Percentiles rank a stretch among this genome's conserved stretches.
Evolutionary conservation across 2,329 filamentous ascomycete species (phyloP).

Genomic region (Penicillium sp.): DNA sequence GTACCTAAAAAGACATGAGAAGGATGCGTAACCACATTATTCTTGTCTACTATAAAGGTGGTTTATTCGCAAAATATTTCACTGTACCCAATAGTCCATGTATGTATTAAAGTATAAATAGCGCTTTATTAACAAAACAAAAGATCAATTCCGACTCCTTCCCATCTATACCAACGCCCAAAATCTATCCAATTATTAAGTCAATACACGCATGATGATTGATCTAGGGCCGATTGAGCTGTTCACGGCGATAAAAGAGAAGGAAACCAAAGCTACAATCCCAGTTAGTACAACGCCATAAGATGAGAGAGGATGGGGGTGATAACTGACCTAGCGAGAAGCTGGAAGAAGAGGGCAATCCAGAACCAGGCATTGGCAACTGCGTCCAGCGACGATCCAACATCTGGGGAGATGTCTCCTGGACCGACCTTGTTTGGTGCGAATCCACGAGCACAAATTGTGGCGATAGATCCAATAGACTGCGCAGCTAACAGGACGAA

Average conservation of each 20-base stretch:
- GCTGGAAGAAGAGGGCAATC: constrained; percentile 57
- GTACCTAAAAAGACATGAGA: background rate
- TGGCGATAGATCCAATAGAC: constrained; percentile 59
- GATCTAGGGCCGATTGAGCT: constrained; percentile 43
- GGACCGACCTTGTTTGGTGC: constrained; percentile 62
- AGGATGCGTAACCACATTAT: background rate
- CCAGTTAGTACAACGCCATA: constrained; percentile 7
- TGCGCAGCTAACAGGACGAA: constrained; percentile 60
- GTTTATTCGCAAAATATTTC: background rate
- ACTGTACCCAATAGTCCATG: background rate
- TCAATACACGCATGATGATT: background rate
- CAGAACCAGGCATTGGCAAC: constrained; percentile 58
- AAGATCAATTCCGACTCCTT: background rate
- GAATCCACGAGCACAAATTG: constrained; percentile 60
- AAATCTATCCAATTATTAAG: background rate
- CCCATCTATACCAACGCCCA: background rate
- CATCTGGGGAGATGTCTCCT: constrained; percentile 60
- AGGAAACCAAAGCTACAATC: constrained; percentile 37
- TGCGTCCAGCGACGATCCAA: constrained; percentile 48
- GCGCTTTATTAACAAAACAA: background rate
- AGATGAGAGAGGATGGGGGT: constrained; percentile 21
- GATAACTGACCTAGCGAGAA: constrained; percentile 58
- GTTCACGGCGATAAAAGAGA: constrained; percentile 46
- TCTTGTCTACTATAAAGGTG: background rate
- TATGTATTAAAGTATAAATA: background rate